A percentile compares a stretch with the other conserved stretches of the same genome.
phyloP scores from a whole-genome alignment of 2,329 filamentous ascomycete species.

The Aspergillus novoparasiticus region DNA sequence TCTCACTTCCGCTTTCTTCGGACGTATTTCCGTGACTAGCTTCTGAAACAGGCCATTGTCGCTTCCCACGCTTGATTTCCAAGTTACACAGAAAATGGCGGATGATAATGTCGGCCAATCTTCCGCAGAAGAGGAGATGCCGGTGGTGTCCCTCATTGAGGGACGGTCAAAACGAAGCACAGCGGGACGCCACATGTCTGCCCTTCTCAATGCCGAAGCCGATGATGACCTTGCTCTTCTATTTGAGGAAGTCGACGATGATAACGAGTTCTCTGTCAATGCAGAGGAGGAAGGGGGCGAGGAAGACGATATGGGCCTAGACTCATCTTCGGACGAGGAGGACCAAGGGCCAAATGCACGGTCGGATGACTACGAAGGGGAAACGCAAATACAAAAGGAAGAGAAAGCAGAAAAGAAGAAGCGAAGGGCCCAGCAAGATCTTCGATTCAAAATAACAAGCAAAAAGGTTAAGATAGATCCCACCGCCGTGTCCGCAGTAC shows the following conservation, averaged over 20 bases:
- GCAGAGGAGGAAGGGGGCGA: slow-evolving; percentile 43
- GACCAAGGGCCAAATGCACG: slow-evolving; percentile 61
- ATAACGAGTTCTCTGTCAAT: slow-evolving; percentile 45
- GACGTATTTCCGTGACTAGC: neutral
- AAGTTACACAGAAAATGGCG: slow-evolving; percentile 21
- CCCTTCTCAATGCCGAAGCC: slow-evolving; percentile 73
- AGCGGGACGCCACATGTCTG: slow-evolving; percentile 81
- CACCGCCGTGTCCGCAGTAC: slow-evolving; percentile 43
- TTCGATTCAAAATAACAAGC: slow-evolving; percentile 57
- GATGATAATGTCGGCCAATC: slow-evolving; percentile 29
- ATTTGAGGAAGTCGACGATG: slow-evolving; percentile 66
- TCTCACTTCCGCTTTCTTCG: neutral
- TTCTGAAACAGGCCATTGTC: neutral
- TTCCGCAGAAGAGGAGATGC: slow-evolving; percentile 31
- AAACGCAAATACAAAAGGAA: slow-evolving; percentile 79
- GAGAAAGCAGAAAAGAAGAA: slow-evolving; percentile 77
- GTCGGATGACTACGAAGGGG: slow-evolving; percentile 77
- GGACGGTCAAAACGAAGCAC: slow-evolving; percentile 73
- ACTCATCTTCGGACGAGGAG: slow-evolving; percentile 83
- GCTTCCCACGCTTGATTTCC: neutral
- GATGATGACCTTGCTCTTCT: slow-evolving; percentile 66
- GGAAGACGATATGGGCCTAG: slow-evolving; percentile 72
- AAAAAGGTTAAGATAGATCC: slow-evolving; percentile 76
- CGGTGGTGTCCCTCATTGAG: slow-evolving; percentile 37
- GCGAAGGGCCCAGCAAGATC: slow-evolving; percentile 75